Conservation (phyloP, 345 rosid genomes). For the Salix purpurea region DNA sequence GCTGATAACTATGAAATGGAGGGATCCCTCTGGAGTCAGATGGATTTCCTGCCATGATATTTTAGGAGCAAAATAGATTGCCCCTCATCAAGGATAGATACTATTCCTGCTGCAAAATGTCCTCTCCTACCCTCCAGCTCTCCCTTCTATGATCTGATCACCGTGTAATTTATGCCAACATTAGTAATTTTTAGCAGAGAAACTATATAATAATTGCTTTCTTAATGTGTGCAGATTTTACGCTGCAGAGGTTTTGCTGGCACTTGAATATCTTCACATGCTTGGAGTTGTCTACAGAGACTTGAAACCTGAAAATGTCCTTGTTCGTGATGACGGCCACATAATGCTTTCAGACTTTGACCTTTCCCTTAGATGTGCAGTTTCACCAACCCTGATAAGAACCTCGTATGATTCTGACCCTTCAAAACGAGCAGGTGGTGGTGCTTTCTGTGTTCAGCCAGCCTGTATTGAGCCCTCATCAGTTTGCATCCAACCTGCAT, state of each 20-base stretch:
- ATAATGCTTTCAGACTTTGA: conserved; percentile 99
- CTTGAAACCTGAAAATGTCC: conserved; percentile 93
- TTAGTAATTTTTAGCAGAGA: not conserved
- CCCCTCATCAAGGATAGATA: not conserved
- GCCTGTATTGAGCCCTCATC: conserved; percentile 86
- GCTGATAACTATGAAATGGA: not conserved
- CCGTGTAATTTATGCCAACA: not conserved
- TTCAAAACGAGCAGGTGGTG: conserved; percentile 56
- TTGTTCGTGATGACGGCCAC: conserved; percentile 98
- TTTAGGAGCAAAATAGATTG: not conserved
- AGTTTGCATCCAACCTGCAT: conserved; percentile 80
- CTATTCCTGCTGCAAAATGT: not conserved
- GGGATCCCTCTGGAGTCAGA: not conserved
- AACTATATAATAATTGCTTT: conserved; percentile 2
- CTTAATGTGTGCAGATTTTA: conserved; percentile 59
- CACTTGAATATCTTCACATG: conserved; percentile 98
- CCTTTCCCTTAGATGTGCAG: conserved; percentile 84
- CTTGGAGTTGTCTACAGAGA: conserved; percentile 97
- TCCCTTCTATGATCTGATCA: not conserved
- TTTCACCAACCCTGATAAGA: conserved; percentile 81
- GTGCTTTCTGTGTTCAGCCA: conserved; percentile 83
- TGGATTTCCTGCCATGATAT: not conserved
- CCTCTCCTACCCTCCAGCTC: not conserved
- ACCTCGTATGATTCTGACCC: conserved; percentile 60
- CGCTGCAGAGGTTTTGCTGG: conserved; percentile 92